Evolutionary conservation across 768 basidiomycete species (phyloP).

Genomic region (Mycena amicta): DNA sequence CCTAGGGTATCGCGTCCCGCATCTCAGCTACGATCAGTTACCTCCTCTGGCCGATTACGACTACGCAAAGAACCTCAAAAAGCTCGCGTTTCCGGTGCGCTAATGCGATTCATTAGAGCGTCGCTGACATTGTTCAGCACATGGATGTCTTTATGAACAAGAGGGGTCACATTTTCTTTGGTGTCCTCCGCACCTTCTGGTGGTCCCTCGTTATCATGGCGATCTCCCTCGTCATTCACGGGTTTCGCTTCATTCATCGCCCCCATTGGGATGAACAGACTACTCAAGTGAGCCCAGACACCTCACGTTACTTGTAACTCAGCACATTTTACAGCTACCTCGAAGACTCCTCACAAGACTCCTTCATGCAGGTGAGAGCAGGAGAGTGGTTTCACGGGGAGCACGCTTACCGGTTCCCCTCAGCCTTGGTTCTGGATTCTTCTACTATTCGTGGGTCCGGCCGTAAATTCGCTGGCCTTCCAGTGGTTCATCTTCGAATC

Average conservation of each 20-base stretch:
- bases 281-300: slow-evolving; percentile 43
- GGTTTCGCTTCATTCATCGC: slow-evolving; percentile 33
- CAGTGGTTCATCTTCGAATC: slow-evolving; percentile 59
- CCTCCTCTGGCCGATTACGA: slow-evolving; percentile 70
- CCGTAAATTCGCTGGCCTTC: slow-evolving; percentile 42
- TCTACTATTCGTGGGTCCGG: slow-evolving; percentile 52
- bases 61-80: slow-evolving; percentile 26
- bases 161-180: slow-evolving; percentile 35
- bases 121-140: no score
- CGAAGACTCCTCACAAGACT: slow-evolving; percentile 51
- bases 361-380: slow-evolving; percentile 51
- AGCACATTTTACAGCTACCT: slow-evolving; percentile 46
- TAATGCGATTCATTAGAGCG: no score
- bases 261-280: slow-evolving; percentile 44
- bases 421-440: slow-evolving; percentile 78
- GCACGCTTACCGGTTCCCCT: no score
- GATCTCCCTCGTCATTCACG: slow-evolving; percentile 30
- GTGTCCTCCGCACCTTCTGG: slow-evolving; percentile 43
- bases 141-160: slow-evolving; percentile 14
- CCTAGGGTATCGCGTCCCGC: slow-evolving; percentile 43
- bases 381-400: no score
- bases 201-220: slow-evolving; percentile 24
- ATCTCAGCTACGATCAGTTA: slow-evolving; percentile 53
- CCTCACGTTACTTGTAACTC: not conserved
- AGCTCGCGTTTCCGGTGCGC: slow-evolving; percentile 32